Evolutionary conservation across 768 basidiomycete genomes (phyloP).

Genomic region (Panellus pusillus): DNA sequence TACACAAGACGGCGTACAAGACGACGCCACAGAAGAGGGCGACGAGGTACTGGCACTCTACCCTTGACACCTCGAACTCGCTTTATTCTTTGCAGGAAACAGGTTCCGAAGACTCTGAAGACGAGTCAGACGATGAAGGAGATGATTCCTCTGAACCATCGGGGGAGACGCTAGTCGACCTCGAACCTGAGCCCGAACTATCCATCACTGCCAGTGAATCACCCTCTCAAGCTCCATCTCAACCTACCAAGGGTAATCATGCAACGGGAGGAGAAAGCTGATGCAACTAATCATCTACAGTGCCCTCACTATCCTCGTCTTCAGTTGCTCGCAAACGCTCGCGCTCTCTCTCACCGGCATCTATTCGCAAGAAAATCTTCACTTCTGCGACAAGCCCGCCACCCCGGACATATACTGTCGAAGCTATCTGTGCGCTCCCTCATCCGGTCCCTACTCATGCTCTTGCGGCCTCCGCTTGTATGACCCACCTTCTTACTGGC

Average conservation of each 20-base stretch:
- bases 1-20: conserved; percentile 52
- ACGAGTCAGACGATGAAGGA: conserved; percentile 44
- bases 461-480: conserved; percentile 82
- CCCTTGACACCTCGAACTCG: conserved; percentile 3
- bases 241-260: conserved; percentile 35
- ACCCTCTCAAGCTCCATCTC: conserved; percentile 27
- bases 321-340: conserved; percentile 36
- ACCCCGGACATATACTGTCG: conserved; percentile 77
- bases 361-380: conserved; percentile 49
- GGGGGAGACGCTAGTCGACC: conserved; percentile 27
- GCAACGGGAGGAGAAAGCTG: neutral
- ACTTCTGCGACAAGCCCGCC: conserved; percentile 29
- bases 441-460: conserved; percentile 87
- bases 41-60: conserved; percentile 59
- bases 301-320: conserved; percentile 25
- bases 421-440: conserved; percentile 89
- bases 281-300: conserved; percentile 23
- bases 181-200: conserved; percentile 26
- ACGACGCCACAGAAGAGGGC: conserved; percentile 65
- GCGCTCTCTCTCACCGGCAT: conserved; percentile 56
- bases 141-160: conserved; percentile 50
- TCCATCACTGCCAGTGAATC: conserved; percentile 24
- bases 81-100: conserved; percentile 45
- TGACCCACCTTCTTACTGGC: conserved; percentile 87
- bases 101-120: conserved; percentile 59